These are phyloP conservation scores for Drechslerella coelobrocha DNA, from an alignment of 2,329 filamentous ascomycete species.

Conservation along the genomic window DNA sequence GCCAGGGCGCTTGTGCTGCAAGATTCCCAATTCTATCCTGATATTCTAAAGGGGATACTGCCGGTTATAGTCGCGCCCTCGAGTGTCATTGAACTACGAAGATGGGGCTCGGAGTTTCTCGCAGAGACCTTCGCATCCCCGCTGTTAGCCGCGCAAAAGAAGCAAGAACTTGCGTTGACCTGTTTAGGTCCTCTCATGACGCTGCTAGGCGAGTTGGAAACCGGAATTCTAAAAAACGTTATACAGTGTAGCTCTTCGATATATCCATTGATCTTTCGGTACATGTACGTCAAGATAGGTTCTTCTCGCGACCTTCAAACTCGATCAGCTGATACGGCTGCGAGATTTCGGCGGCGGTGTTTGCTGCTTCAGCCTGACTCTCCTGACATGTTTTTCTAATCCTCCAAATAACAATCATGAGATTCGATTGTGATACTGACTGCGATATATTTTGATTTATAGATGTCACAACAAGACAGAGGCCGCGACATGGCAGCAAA, in stretches of 20 bases:
- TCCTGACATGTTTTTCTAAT: too few relatives aligned
- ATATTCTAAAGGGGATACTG: slow-evolving; percentile 90
- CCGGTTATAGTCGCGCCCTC: slow-evolving; percentile 78
- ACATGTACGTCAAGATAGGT: slow-evolving; percentile 75
- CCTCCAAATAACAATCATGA: neutral
- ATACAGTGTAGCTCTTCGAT: slow-evolving; percentile 90
- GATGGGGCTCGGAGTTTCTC: slow-evolving; percentile 96
- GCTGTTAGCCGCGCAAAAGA: slow-evolving; percentile 76
- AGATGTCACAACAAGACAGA: slow-evolving; percentile 90
- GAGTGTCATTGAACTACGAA: slow-evolving; percentile 77
- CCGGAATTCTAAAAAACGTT: slow-evolving; percentile 79
- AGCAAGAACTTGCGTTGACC: slow-evolving; percentile 75
- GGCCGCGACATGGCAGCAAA: slow-evolving; percentile 80
- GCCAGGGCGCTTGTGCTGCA: slow-evolving; percentile 87
- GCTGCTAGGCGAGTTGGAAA: slow-evolving; percentile 76
- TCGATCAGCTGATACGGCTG: slow-evolving; percentile 4
- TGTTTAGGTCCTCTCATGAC: slow-evolving; percentile 78
- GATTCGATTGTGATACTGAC: slow-evolving; percentile 51
- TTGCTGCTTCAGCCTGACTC: too few relatives aligned
- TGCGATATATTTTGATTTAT: slow-evolving; percentile 54
- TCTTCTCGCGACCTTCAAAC: slow-evolving; percentile 14
- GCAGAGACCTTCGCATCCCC: slow-evolving; percentile 95
- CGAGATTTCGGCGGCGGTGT: too few relatives aligned
- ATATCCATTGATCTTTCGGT: slow-evolving; percentile 88
- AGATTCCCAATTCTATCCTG: slow-evolving; percentile 86